phyloP scores from a whole-genome alignment of 2,329 filamentous ascomycete species.

The Dendrostoma leiphaemia region DNA sequence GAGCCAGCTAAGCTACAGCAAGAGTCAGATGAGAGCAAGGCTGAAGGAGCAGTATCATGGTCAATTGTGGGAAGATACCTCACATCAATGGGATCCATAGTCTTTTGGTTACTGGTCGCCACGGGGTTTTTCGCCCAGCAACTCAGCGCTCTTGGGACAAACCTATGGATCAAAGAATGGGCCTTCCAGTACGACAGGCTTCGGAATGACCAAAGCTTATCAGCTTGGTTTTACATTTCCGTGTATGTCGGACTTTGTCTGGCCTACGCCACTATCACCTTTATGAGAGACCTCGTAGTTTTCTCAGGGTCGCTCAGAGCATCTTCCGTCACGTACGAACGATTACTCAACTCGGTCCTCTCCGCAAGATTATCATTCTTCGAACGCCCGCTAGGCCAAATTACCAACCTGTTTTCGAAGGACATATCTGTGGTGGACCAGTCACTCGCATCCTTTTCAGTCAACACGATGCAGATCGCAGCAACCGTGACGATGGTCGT shows the following conservation, averaged over 20 bases:
- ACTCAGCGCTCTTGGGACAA: neutral
- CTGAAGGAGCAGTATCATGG: neutral
- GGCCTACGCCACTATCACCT: neutral
- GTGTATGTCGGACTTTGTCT: neutral
- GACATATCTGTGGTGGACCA: neutral
- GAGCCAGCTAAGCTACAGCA: neutral
- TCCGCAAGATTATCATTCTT: neutral
- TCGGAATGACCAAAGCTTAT: neutral
- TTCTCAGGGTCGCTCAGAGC: neutral
- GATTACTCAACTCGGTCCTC: neutral
- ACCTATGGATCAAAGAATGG: neutral
- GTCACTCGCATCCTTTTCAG: neutral
- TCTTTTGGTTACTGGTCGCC: neutral
- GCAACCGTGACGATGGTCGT: neutral
- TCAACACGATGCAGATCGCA: neutral
- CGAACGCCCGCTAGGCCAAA: neutral
- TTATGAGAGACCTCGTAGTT: neutral
- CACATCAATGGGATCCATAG: neutral
- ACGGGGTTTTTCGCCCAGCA: neutral
- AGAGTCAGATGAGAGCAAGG: neutral
- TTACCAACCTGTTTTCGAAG: neutral
- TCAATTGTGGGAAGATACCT: neutral
- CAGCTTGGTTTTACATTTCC: neutral
- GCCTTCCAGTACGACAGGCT: neutral
- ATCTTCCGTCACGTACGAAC: neutral